These are phyloP conservation scores for Euphorbia peplus DNA, from an alignment of 345 rosid species.

Conservation along the genomic window DNA sequence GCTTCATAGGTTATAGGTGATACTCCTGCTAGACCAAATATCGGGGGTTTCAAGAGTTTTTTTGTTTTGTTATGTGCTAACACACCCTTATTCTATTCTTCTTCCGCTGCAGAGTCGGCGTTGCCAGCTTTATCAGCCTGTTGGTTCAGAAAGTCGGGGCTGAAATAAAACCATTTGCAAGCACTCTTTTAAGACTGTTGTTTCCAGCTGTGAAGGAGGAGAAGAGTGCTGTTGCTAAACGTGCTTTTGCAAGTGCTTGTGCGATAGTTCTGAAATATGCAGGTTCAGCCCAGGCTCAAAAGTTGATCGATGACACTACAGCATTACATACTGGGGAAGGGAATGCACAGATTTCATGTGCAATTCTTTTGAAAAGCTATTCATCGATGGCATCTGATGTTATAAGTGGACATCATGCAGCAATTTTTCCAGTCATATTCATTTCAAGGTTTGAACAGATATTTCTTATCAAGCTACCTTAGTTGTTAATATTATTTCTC, in stretches of 20 bases:
- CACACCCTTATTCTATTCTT: neutral
- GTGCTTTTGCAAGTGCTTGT: conserved; percentile 93
- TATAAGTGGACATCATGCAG: conserved; percentile 61
- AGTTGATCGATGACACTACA: conserved; percentile 77
- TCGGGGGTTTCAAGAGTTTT: neutral
- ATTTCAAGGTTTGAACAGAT: conserved; percentile 60
- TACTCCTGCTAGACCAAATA: neutral
- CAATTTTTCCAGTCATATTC: conserved; percentile 72
- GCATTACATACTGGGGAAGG: conserved; percentile 77
- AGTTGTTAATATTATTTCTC: neutral
- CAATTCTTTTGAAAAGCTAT: conserved; percentile 74
- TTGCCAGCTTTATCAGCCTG: conserved; percentile 79
- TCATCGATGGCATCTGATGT: conserved; percentile 75
- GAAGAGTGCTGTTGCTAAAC: conserved; percentile 73
- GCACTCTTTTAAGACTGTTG: conserved; percentile 58
- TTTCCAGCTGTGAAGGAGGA: conserved; percentile 83
- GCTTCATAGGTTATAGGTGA: no score
- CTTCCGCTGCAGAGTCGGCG: conserved; percentile 69
- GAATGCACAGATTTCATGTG: conserved; percentile 80
- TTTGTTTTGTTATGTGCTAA: neutral
- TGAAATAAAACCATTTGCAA: conserved; percentile 71
- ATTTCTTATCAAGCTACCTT: neutral
- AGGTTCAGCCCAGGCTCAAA: conserved; percentile 62
- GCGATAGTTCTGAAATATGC: conserved; percentile 72
- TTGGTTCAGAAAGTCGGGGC: conserved; percentile 76